phyloP scores from a whole-genome alignment of 495 filamentous ascomycete species.

The Pseudoneurospora amorphoporcata region DNA sequence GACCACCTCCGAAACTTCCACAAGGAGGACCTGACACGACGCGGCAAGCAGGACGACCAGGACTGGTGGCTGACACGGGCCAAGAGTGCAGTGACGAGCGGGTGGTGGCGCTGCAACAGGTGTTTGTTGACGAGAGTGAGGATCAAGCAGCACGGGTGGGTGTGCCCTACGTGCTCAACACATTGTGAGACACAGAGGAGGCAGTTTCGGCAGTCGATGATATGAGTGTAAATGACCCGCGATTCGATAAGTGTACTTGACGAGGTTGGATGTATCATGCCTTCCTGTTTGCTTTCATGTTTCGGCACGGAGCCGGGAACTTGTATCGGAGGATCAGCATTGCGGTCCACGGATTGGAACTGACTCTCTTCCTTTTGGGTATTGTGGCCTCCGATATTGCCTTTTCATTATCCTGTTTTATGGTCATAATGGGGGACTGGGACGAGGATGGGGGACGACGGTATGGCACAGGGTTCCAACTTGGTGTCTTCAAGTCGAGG shows the following conservation, averaged over 20 bases:
- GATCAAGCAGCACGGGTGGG: slow-evolving; percentile 23
- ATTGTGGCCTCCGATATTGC: not conserved
- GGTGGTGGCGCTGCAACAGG: slow-evolving; percentile 39
- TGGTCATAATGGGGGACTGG: not conserved
- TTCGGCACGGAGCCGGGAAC: not conserved
- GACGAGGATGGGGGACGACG: not conserved
- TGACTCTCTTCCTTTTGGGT: not conserved
- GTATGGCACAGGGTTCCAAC: not conserved
- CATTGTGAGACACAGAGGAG: slow-evolving; percentile 27
- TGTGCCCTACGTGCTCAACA: slow-evolving; percentile 30
- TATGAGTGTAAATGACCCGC: not conserved
- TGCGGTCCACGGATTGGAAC: not conserved
- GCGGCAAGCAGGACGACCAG: slow-evolving; percentile 10
- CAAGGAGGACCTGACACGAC: slow-evolving; percentile 36
- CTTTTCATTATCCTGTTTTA: not conserved
- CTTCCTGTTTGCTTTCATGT: not conserved
- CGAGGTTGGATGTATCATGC: not conserved
- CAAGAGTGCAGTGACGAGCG: slow-evolving; percentile 11
- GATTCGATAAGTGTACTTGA: not conserved
- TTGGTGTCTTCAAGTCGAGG: not conserved
- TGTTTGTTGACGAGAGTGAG: slow-evolving; percentile 30
- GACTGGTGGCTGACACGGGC: slow-evolving; percentile 13
- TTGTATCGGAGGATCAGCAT: not conserved
- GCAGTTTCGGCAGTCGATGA: not conserved
- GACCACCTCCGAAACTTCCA: slow-evolving; percentile 42